Evolutionary conservation across 176 grass and related monocot genomes (phyloP).

Genomic region (Alloteropsis semialata): DNA sequence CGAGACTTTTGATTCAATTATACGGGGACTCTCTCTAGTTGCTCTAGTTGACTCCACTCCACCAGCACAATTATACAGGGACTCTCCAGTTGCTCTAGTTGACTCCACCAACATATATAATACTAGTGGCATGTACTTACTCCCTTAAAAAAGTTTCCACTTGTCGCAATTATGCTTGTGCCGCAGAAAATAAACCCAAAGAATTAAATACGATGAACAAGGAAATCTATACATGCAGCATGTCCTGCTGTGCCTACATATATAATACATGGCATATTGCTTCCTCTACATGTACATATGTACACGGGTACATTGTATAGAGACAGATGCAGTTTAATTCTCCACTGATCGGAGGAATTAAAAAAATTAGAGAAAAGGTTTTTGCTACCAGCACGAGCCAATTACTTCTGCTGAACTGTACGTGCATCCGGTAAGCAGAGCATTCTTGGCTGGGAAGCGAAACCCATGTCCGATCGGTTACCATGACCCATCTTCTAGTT

Average conservation of each 20-base stretch:
- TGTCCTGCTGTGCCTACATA: background rate
- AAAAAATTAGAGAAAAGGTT: background rate
- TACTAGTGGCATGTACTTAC: too few relatives aligned
- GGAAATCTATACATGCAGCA: background rate
- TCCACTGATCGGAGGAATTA: background rate
- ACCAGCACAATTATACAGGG: too few relatives aligned
- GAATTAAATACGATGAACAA: background rate
- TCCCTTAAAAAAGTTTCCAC: too few relatives aligned
- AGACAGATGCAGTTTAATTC: background rate
- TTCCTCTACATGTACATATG: background rate
- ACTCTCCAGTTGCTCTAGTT: too few relatives aligned
- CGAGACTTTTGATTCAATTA: background rate
- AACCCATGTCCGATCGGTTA: background rate
- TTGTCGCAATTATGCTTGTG: background rate
- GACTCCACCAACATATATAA: too few relatives aligned
- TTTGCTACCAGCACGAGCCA: background rate
- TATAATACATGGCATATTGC: too few relatives aligned
- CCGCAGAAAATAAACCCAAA: background rate
- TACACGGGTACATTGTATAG: background rate
- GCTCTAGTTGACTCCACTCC: too few relatives aligned
- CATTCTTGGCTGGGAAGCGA: background rate
- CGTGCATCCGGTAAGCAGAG: background rate
- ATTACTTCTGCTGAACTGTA: background rate
- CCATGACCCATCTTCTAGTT: constrained; percentile 16
- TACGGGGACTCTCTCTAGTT: too few relatives aligned